A percentile compares a stretch with the other conserved stretches of the same genome.
Evolutionary conservation across 1,284 basidiomycete genomes (phyloP).

Genomic region (Paramarasmius palmivorus): DNA sequence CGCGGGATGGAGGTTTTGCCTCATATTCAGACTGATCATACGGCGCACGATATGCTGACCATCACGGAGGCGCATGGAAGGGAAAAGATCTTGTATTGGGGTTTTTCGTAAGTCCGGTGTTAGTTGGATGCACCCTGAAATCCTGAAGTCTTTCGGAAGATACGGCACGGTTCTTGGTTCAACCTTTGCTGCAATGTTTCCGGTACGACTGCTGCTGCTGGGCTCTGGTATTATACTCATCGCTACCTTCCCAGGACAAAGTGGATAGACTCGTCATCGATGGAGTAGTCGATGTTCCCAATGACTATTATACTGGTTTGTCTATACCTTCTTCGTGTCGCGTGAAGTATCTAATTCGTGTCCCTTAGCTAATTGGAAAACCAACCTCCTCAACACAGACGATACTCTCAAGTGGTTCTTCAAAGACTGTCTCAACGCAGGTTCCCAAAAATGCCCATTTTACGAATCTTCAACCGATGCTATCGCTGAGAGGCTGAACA

Average conservation of each 20-base stretch:
- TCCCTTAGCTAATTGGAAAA: slow-evolving; percentile 23
- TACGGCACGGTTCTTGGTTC: slow-evolving; percentile 49
- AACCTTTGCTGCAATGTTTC: slow-evolving; percentile 49
- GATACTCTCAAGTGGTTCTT: slow-evolving; percentile 28
- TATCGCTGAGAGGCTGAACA: slow-evolving; percentile 24
- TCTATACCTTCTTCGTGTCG: neutral
- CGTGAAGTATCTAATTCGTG: slow-evolving; percentile 8
- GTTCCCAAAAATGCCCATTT: slow-evolving; percentile 25
- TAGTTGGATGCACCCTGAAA: neutral
- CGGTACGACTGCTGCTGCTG: slow-evolving; percentile 26
- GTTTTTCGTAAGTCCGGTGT: slow-evolving; percentile 34
- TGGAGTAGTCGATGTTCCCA: slow-evolving; percentile 27
- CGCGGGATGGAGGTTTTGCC: slow-evolving; percentile 30
- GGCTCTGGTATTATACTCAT: neutral
- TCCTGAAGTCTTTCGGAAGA: neutral
- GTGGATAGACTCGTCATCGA: slow-evolving; percentile 40
- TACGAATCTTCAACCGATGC: slow-evolving; percentile 22
- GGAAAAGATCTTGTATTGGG: slow-evolving; percentile 53
- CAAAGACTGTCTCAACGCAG: slow-evolving; percentile 23
- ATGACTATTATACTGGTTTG: slow-evolving; percentile 33
- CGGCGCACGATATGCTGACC: slow-evolving; percentile 49
- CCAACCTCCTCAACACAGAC: slow-evolving; percentile 25
- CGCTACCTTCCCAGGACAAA: slow-evolving; percentile 31
- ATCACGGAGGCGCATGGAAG: slow-evolving; percentile 44
- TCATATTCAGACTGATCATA: slow-evolving; percentile 44